Conservation (phyloP, 2,329 filamentous ascomycete species). For the Monilinia polystroma region DNA sequence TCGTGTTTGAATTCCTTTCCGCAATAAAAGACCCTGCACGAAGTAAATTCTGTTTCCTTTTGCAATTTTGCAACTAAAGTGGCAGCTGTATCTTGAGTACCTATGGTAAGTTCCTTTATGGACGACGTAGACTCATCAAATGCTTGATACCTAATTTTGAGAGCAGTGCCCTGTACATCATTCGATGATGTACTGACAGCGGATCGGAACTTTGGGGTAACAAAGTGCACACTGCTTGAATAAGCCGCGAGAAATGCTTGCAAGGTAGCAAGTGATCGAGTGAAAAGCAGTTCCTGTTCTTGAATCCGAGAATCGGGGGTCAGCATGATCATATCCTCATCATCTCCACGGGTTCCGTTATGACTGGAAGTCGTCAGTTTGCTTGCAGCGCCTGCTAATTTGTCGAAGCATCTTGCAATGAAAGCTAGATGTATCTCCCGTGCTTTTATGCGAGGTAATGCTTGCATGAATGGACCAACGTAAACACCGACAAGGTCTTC, state of each 20-base stretch:
- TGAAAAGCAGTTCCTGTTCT: conserved; percentile 62
- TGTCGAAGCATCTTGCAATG: conserved; percentile 69
- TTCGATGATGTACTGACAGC: conserved; percentile 53
- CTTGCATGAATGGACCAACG: conserved; percentile 51
- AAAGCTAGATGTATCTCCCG: conserved; percentile 65
- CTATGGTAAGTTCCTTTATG: conserved; percentile 63
- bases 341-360: conserved; percentile 46
- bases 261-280: conserved; percentile 66
- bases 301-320: conserved; percentile 49
- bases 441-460: conserved; percentile 51
- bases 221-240: conserved; percentile 59
- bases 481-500: conserved; percentile 73
- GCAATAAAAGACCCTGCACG: conserved; percentile 69
- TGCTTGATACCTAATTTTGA: conserved; percentile 71
- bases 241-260: conserved; percentile 65
- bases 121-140: conserved; percentile 63
- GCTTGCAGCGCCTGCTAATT: conserved; percentile 63
- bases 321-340: conserved; percentile 54
- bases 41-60: conserved; percentile 71
- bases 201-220: conserved; percentile 56
- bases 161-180: conserved; percentile 58
- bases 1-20: conserved; percentile 64
- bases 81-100: conserved; percentile 66
- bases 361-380: conserved; percentile 53
- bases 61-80: conserved; percentile 67